Conservation (phyloP, 176 grass and related monocot genomes). For the Phragmites australis region DNA sequence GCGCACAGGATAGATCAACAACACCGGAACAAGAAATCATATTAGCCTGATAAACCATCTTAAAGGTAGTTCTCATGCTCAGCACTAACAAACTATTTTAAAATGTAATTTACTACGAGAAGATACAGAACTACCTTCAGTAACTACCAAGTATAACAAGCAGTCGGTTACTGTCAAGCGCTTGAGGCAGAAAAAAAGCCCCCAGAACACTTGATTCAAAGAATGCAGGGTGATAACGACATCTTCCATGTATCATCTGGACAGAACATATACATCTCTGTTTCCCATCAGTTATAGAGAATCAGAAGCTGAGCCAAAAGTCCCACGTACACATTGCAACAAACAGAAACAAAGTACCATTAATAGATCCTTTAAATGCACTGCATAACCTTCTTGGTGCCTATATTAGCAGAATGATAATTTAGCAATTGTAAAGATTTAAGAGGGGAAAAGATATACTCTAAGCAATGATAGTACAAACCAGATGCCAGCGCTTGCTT, state of each 20-base stretch:
- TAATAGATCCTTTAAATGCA: constrained; percentile 56
- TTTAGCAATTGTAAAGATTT: constrained; percentile 30
- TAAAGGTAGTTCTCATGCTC: constrained; percentile 7
- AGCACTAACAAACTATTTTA: constrained; percentile 39
- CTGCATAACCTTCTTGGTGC: constrained; percentile 88
- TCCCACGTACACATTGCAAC: constrained; percentile 76
- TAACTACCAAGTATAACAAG: constrained; percentile 47
- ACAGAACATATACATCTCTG: constrained; percentile 48
- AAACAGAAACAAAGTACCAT: constrained; percentile 70
- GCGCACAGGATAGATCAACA: constrained; percentile 20
- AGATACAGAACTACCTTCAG: constrained; percentile 58
- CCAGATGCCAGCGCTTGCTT: constrained; percentile 93
- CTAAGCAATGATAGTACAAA: constrained; percentile 48
- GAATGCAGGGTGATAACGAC: constrained; percentile 54
- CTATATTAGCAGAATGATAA: constrained; percentile 52
- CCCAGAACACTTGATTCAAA: constrained; percentile 42
- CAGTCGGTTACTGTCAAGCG: constrained; percentile 37
- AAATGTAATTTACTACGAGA: constrained; percentile 35
- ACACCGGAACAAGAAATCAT: constrained; percentile 2
- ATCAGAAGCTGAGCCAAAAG: constrained; percentile 82
- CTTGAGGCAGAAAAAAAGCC: constrained; percentile 47
- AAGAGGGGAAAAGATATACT: constrained; percentile 26
- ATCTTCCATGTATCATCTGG: constrained; percentile 47
- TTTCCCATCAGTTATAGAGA: constrained; percentile 62
- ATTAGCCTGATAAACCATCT: constrained; percentile 21